These are phyloP conservation scores for Torrubiellomyces zombiae DNA, from an alignment of 2,329 filamentous ascomycete species.

Conservation along the genomic window DNA sequence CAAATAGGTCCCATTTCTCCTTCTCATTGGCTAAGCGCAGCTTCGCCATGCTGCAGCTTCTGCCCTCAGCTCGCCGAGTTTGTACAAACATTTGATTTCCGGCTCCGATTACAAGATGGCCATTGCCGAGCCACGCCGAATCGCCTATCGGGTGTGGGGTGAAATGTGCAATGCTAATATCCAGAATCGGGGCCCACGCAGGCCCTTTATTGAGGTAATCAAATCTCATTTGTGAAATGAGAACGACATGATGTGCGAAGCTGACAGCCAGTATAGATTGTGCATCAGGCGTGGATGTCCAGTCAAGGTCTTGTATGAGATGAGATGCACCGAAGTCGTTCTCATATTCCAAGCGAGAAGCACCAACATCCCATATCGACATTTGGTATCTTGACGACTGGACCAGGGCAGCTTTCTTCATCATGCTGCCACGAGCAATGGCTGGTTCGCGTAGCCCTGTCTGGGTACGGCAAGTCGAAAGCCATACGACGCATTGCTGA, in stretches of 20 bases:
- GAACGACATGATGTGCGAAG: slow-evolving; percentile 68
- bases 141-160: slow-evolving; percentile 87
- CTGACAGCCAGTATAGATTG: slow-evolving; percentile 87
- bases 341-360: slow-evolving; percentile 65
- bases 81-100: slow-evolving; percentile 85
- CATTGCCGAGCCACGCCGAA: slow-evolving; percentile 77
- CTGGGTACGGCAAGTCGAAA: slow-evolving; percentile 66
- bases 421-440: slow-evolving; percentile 69
- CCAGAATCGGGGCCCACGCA: slow-evolving; percentile 75
- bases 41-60: slow-evolving; percentile 39
- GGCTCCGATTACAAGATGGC: slow-evolving; percentile 71
- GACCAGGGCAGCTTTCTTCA: slow-evolving; percentile 74
- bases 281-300: slow-evolving; percentile 80
- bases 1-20: slow-evolving; percentile 54
- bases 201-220: slow-evolving; percentile 79
- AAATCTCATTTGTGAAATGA: slow-evolving; percentile 77
- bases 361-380: slow-evolving; percentile 82
- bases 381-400: slow-evolving; percentile 56
- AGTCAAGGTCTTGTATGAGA: slow-evolving; percentile 72
- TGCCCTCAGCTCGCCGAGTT: slow-evolving; percentile 54
- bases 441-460: slow-evolving; percentile 59
- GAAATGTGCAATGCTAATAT: slow-evolving; percentile 64
- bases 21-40: slow-evolving; percentile 30
- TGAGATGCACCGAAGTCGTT: slow-evolving; percentile 58
- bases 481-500: slow-evolving; percentile 54